Evolutionary conservation across 148 eudicot genomes (phyloP).

Genomic region (Salicornia ramosissima): DNA sequence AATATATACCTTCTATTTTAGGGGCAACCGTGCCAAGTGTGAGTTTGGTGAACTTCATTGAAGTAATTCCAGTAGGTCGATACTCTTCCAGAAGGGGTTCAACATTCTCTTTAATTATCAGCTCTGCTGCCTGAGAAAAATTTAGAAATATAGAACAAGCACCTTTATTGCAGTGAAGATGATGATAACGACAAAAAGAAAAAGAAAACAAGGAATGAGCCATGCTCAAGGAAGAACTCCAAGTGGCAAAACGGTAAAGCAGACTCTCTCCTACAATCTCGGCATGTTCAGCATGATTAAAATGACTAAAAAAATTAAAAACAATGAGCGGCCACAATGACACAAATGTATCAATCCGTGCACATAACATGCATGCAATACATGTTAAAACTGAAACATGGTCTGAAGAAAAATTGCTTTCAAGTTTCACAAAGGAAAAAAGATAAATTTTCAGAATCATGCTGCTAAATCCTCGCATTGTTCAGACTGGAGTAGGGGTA

Average conservation of each 20-base stretch:
- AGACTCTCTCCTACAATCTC: not conserved
- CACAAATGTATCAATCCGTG: not conserved
- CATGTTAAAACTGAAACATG: not conserved
- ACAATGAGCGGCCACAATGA: not conserved
- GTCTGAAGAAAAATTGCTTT: not conserved
- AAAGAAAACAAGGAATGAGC: not conserved
- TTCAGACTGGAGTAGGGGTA: not conserved
- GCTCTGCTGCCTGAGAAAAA: conserved; percentile 66
- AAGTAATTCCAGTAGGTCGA: conserved; percentile 83
- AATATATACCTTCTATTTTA: conserved; percentile 76
- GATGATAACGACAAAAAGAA: not conserved
- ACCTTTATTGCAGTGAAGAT: not conserved
- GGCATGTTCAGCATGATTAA: not conserved
- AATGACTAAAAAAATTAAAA: not conserved
- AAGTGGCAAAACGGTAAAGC: not conserved
- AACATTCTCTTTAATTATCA: conserved; percentile 82
- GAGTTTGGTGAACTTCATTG: conserved; percentile 86
- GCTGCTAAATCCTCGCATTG: not conserved
- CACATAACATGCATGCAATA: not conserved
- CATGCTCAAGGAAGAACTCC: not conserved
- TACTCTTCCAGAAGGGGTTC: conserved; percentile 95
- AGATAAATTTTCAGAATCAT: not conserved
- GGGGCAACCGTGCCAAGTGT: conserved; percentile 97
- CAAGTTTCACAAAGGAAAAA: not conserved
- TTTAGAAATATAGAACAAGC: not conserved